Conservation (phyloP, 139 green algal genomes). For the Diplosphaera chodatii region DNA sequence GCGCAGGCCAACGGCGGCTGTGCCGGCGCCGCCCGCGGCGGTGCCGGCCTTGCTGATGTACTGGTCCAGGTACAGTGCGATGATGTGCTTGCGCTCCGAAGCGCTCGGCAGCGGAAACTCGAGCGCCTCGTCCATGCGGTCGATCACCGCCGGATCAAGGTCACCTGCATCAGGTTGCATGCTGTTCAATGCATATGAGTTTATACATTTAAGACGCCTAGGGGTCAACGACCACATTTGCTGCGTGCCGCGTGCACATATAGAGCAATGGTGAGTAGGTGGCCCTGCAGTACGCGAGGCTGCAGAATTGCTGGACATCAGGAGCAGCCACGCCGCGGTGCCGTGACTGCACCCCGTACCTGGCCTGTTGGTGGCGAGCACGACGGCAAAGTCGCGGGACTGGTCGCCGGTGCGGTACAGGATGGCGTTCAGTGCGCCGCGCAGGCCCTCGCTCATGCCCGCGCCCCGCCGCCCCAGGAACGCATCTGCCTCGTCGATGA, state of each 20-base stretch:
- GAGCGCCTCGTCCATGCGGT: slow-evolving; percentile 94
- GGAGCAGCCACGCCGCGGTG: no score
- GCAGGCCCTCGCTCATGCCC: slow-evolving; percentile 82
- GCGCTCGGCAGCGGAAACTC: slow-evolving; percentile 77
- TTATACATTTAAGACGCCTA: no score
- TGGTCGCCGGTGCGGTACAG: slow-evolving; percentile 78
- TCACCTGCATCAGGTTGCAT: no score
- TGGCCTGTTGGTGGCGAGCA: slow-evolving; percentile 92
- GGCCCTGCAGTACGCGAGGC: no score
- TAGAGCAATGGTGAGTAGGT: no score
- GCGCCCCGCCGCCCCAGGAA: slow-evolving; percentile 84
- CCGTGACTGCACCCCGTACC: slow-evolving; percentile 18
- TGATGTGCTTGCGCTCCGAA: slow-evolving; percentile 62
- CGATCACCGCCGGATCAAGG: slow-evolving; percentile 88
- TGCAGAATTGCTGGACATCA: no score
- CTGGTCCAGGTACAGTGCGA: slow-evolving; percentile 85
- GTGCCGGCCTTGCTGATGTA: slow-evolving; percentile 70
- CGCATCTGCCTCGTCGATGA: slow-evolving; percentile 95
- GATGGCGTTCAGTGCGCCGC: slow-evolving; percentile 89
- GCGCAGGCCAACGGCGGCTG: slow-evolving; percentile 15
- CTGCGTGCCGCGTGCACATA: no score
- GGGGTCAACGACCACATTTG: no score
- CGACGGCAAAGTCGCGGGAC: slow-evolving; percentile 49
- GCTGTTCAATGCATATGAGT: no score
- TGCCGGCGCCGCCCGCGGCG: slow-evolving; percentile 46